Percentiles rank a stretch among this genome's conserved stretches.
These are phyloP conservation scores for Aristolochia californica DNA, from an alignment of 164 flowering plant genomes.

Conservation along the genomic window DNA sequence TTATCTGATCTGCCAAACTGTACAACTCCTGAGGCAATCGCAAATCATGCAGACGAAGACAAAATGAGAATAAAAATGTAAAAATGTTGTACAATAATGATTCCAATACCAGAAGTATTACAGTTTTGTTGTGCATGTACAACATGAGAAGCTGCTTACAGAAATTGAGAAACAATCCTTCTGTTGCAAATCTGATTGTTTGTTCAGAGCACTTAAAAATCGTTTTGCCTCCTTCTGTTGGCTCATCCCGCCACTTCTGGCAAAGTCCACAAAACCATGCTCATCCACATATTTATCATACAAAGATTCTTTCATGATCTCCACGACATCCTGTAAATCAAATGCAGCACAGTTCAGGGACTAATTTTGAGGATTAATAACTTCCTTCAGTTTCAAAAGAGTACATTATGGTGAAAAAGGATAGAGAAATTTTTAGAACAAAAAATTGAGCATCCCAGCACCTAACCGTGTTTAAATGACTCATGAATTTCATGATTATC, in stretches of 20 bases:
- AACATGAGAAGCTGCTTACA: constrained; percentile 26
- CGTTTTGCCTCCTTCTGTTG: constrained; percentile 94
- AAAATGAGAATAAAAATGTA: not conserved
- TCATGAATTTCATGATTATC: too few relatives aligned
- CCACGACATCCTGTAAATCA: constrained; percentile 81
- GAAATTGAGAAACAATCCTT: constrained; percentile 88
- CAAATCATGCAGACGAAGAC: constrained; percentile 1
- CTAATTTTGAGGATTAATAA: not conserved
- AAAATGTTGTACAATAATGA: not conserved
- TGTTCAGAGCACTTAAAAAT: constrained; percentile 72
- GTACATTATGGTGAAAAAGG: too few relatives aligned
- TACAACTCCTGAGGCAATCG: constrained; percentile 68
- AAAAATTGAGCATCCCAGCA: too few relatives aligned
- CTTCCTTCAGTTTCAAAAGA: too few relatives aligned
- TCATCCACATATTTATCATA: constrained; percentile 94
- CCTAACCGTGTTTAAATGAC: too few relatives aligned
- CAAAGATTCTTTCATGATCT: constrained; percentile 93
- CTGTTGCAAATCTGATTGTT: constrained; percentile 81
- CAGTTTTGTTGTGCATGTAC: too few relatives aligned
- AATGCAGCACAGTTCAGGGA: not conserved
- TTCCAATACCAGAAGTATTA: too few relatives aligned
- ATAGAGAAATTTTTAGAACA: too few relatives aligned
- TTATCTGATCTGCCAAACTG: constrained; percentile 83
- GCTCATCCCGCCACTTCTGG: constrained; percentile 98
- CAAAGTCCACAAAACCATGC: constrained; percentile 89